Percentiles rank a stretch among this genome's conserved stretches.
phyloP scores from a whole-genome alignment of 1,139 yeast genomes.

The Schizosaccharomyces versatilis region DNA sequence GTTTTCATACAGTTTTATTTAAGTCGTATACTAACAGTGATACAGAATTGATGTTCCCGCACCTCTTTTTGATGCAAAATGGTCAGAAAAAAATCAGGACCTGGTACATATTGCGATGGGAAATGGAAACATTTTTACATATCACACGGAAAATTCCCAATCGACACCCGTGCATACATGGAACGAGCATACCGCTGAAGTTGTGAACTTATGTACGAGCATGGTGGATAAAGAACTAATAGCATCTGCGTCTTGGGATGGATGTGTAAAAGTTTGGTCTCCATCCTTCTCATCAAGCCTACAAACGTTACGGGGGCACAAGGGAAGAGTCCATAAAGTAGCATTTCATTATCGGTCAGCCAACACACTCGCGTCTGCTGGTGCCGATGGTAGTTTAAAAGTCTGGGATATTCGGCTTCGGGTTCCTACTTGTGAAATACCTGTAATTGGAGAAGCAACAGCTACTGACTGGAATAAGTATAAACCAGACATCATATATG shows the following conservation, averaged over 20 bases:
- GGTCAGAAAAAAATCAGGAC: no score
- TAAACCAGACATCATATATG: slow-evolving; percentile 51
- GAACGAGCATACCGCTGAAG: slow-evolving; percentile 66
- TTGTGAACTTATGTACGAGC: slow-evolving; percentile 76
- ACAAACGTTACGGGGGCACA: slow-evolving; percentile 4
- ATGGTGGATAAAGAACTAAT: slow-evolving; percentile 50
- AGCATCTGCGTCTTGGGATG: slow-evolving; percentile 81
- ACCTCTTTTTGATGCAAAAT: no score
- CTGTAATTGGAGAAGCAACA: slow-evolving; percentile 50
- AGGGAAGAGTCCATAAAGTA: slow-evolving; percentile 33
- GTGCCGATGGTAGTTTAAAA: slow-evolving; percentile 57
- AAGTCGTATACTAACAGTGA: no score
- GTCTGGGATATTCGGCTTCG: slow-evolving; percentile 69
- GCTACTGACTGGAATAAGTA: slow-evolving; percentile 83
- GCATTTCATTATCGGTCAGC: slow-evolving; percentile 73
- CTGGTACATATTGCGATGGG: no score
- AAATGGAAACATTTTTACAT: no score
- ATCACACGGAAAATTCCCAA: no score
- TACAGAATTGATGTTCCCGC: no score
- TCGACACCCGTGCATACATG: slow-evolving; percentile 45
- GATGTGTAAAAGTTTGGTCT: slow-evolving; percentile 38
- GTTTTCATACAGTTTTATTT: no score
- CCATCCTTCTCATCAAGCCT: slow-evolving; percentile 4
- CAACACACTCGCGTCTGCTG: slow-evolving; percentile 45
- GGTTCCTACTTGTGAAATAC: slow-evolving; percentile 37